phyloP scores from a whole-genome alignment of 2,329 filamentous ascomycete genomes.

The Davidsoniella virescens region DNA sequence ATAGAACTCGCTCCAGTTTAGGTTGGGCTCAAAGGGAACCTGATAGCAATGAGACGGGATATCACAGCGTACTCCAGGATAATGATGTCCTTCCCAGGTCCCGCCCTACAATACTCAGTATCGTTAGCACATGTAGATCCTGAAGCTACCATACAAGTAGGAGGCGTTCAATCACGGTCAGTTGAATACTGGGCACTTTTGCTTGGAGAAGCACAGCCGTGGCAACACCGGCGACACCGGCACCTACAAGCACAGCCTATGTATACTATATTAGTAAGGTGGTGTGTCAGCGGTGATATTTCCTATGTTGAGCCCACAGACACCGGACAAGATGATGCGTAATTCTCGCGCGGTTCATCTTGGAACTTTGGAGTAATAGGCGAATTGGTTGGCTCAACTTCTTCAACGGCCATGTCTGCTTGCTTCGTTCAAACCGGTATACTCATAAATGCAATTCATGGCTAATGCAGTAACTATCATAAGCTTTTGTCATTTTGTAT shows the following conservation, averaged over 20 bases:
- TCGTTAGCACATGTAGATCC: conserved; percentile 11
- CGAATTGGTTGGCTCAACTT: no score
- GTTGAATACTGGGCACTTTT: conserved; percentile 12
- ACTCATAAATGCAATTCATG: no score
- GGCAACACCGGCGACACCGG: conserved; percentile 32
- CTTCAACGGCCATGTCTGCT: no score
- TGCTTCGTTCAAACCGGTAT: no score
- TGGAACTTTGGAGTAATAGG: no score
- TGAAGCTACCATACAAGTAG: background rate
- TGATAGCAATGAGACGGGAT: conserved; percentile 58
- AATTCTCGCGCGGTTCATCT: no score
- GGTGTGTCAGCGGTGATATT: background rate
- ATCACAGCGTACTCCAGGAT: conserved; percentile 51
- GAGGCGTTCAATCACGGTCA: conserved; percentile 12
- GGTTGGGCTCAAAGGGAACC: conserved; percentile 49
- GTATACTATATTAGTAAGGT: conserved; percentile 11
- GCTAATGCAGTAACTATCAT: no score
- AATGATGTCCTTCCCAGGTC: conserved; percentile 39
- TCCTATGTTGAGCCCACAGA: background rate
- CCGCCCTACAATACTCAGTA: conserved; percentile 17
- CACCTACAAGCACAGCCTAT: conserved; percentile 22
- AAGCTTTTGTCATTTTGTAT: no score
- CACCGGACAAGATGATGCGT: background rate
- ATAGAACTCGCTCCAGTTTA: conserved; percentile 52
- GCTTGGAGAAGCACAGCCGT: conserved; percentile 13